These are phyloP conservation scores for Xylariaceae sp. DNA, from an alignment of 2,329 filamentous ascomycete genomes.

Conservation along the genomic window DNA sequence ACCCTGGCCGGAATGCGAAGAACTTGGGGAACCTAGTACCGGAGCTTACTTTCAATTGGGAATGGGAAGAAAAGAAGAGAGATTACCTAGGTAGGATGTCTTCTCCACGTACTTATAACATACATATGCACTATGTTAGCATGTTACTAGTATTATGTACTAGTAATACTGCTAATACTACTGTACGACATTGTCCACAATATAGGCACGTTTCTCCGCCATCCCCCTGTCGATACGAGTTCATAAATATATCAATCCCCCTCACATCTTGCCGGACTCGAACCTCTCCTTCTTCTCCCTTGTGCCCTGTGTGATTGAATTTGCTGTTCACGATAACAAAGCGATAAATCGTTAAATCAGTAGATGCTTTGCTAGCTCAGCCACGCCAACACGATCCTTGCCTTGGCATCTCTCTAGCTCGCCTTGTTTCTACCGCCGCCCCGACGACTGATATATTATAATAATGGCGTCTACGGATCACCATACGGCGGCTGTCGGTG, in stretches of 20 bases:
- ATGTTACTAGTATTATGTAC: too few species aligned
- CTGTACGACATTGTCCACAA: too few species aligned
- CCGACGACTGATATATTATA: background rate
- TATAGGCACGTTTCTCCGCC: conserved; percentile 13
- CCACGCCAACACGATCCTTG: too few species aligned
- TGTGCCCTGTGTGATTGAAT: background rate
- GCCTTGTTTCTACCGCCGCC: background rate
- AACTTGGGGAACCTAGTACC: conserved; percentile 1
- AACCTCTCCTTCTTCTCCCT: conserved; percentile 8
- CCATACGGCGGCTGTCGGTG: conserved; percentile 19
- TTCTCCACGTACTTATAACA: conserved; percentile 1
- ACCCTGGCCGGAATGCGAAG: conserved; percentile 6
- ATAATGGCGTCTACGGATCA: conserved; percentile 34
- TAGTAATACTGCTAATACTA: too few species aligned
- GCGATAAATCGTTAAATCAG: too few species aligned
- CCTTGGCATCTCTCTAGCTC: background rate
- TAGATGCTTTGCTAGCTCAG: too few species aligned
- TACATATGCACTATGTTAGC: too few species aligned
- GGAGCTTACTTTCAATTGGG: background rate
- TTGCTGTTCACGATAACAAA: too few species aligned
- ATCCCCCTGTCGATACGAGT: background rate
- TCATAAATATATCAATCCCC: conserved; percentile 25
- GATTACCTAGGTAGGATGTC: background rate
- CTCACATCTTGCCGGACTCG: background rate
- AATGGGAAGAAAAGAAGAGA: conserved; percentile 2